phyloP scores from a whole-genome alignment of 2,329 filamentous ascomycete genomes.

The Calonectria pseudoturangicola region DNA sequence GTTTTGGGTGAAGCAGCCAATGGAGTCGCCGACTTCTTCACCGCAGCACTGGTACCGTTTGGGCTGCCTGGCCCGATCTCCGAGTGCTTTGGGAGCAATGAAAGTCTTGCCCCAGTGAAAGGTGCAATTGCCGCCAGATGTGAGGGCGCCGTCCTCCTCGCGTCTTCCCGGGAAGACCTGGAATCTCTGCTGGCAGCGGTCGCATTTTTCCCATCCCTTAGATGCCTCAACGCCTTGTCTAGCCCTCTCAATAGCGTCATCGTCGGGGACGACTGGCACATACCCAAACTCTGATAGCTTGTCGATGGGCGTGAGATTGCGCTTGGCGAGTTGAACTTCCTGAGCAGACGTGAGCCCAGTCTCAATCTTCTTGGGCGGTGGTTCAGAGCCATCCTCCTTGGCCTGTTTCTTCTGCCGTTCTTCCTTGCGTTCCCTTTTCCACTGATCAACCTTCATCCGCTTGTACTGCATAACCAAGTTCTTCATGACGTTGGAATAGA shows the following conservation, averaged over 20 bases:
- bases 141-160: slow-evolving; percentile 83
- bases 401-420: slow-evolving; percentile 55
- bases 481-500: slow-evolving; percentile 91
- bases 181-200: slow-evolving; percentile 90
- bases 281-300: slow-evolving; percentile 84
- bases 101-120: slow-evolving; percentile 87
- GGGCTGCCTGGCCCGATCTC: slow-evolving; percentile 74
- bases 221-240: slow-evolving; percentile 78
- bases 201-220: slow-evolving; percentile 90
- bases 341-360: slow-evolving; percentile 82
- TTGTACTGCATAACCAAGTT: slow-evolving; percentile 85
- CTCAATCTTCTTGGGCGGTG: slow-evolving; percentile 71
- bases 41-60: slow-evolving; percentile 87
- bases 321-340: slow-evolving; percentile 79
- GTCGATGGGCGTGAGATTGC: slow-evolving; percentile 78
- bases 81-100: slow-evolving; percentile 73
- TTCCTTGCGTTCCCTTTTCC: slow-evolving; percentile 77
- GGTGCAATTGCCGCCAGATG: slow-evolving; percentile 84
- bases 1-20: slow-evolving; percentile 82
- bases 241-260: slow-evolving; percentile 79
- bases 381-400: slow-evolving; percentile 58
- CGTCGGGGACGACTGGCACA: slow-evolving; percentile 79
- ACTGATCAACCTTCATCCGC: slow-evolving; percentile 83
- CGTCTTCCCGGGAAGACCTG: slow-evolving; percentile 93
- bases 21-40: slow-evolving; percentile 80